Base-by-base conservation (phyloP, 805 yeast genomes). In the Yarrowia alimentaria region DNA sequence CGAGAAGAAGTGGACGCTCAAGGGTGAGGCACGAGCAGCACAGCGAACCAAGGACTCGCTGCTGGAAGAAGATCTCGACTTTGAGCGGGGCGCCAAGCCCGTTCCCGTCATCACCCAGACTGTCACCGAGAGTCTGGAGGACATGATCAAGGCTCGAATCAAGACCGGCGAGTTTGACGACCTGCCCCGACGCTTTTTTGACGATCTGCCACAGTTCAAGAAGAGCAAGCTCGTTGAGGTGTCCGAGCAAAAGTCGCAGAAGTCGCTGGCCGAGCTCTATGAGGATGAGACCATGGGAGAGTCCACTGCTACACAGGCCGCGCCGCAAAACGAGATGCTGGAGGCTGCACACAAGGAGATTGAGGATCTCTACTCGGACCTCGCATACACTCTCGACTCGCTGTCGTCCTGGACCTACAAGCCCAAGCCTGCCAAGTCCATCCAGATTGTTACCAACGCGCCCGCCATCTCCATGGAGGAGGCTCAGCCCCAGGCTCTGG, bases 31-130 rank as follows among this genome's bases (percentile, higher is more conserved):
- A 1, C 76, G 77, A 53, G 85, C 89, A 1, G 79, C 76, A 55
- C 84, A 83, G 57, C 76, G 99, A 63, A 95, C 95, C 6, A 72
- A 73, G 34, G 96, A 93, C 69, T 83, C 97, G 1, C 71, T 93
- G 30, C 66, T 93, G 53, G 83, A 81, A 33, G 60, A 64, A 9
- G 95, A 85, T 60, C 70, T 91, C 50, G 94, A 89, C 58, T 93
- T 91, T 61, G 99, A 91, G 60, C 78, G 98, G 61, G 86, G 89
- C 6, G 81, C 96, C 7, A 91, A 91, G 61, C 96, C 99, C 0
- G 97, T 89, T 4, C 99, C 99, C 0, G 89, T 90, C 6, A 86
- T 90, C 52, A 93, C 99, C 0, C 80, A 80, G 59, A 96, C 90
- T 57, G 77, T 84, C 9, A 88, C 98, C 0, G 94, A 86, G 59